Percentiles rank a stretch among this genome's conserved stretches.
Conservation (phyloP, 768 basidiomycete genomes). For the Trametes cingulata region DNA sequence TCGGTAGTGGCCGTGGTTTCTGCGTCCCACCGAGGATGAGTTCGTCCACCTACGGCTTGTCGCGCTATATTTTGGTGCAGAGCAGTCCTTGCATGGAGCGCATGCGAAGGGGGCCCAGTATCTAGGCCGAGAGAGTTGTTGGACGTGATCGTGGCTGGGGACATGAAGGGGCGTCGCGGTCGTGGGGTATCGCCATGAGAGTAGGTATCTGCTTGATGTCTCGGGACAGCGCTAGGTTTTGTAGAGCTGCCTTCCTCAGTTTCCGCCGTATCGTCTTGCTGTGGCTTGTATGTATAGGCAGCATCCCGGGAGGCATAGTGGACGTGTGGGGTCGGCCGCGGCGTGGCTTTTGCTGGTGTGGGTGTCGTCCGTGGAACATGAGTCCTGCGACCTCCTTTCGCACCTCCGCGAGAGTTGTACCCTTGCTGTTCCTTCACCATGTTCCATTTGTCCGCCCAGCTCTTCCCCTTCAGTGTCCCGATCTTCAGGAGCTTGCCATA, state of each 20-base stretch:
- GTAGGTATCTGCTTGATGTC: conserved; percentile 9
- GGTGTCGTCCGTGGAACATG: conserved; percentile 22
- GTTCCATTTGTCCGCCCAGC: conserved; percentile 84
- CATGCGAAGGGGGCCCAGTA: conserved; percentile 19
- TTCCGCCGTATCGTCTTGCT: conserved; percentile 35
- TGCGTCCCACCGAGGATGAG: conserved; percentile 34
- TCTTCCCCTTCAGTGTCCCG: conserved; percentile 75
- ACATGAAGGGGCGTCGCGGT: conserved; percentile 22
- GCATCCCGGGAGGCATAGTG: neutral
- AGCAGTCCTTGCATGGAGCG: neutral
- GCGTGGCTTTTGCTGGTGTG: conserved; percentile 24
- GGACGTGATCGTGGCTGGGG: conserved; percentile 19
- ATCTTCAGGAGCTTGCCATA: conserved; percentile 84
- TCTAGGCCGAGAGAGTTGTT: conserved; percentile 34
- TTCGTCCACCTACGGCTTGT: conserved; percentile 4
- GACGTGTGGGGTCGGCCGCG: conserved; percentile 20
- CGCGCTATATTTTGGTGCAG: conserved; percentile 19
- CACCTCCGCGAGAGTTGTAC: conserved; percentile 30
- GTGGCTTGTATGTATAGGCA: conserved; percentile 7
- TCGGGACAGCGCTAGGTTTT: neutral
- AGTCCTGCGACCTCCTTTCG: conserved; percentile 17
- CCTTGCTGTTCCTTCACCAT: conserved; percentile 61
- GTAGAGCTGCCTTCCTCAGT: conserved; percentile 10
- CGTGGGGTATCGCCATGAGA: conserved; percentile 21
- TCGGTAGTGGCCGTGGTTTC: conserved; percentile 40